Conservation (phyloP, 139 green algal species). For the Ettlia oleoabundans region DNA sequence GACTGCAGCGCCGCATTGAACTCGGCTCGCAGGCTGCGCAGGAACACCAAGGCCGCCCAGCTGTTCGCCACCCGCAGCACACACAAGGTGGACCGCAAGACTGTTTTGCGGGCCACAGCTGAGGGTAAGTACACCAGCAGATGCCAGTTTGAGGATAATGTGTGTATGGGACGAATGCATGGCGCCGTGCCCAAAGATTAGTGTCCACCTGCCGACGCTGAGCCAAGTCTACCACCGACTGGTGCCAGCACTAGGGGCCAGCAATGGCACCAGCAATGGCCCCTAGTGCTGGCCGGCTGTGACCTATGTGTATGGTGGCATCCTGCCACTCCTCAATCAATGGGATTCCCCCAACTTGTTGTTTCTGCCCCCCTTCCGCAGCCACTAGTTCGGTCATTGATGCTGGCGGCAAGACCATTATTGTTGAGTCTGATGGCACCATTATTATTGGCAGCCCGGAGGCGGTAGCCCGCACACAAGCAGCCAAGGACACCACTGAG, state of each 20-base stretch:
- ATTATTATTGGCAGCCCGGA: slow-evolving; percentile 11
- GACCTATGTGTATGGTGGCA: too few relatives aligned
- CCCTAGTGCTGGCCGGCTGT: too few relatives aligned
- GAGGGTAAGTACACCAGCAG: neutral
- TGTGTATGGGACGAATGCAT: too few relatives aligned
- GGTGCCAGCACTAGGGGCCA: neutral
- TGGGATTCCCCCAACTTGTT: too few relatives aligned
- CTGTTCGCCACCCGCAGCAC: neutral
- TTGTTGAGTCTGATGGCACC: slow-evolving; percentile 22
- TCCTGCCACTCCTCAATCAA: too few relatives aligned
- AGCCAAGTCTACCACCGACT: neutral
- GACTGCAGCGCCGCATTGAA: neutral
- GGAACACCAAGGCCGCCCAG: neutral
- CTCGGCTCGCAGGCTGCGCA: neutral
- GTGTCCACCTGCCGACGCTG: too few relatives aligned
- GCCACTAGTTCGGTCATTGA: neutral
- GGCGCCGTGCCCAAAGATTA: too few relatives aligned
- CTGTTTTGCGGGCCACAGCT: neutral
- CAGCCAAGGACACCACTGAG: neutral
- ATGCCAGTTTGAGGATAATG: too few relatives aligned
- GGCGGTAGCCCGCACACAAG: neutral
- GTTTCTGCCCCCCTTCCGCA: neutral
- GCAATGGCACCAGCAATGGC: too few relatives aligned
- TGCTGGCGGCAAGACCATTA: slow-evolving; percentile 13
- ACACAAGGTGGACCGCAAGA: neutral